Base-by-base conservation (phyloP, 352 stramenopile species). In the Phytophthora vignae region DNA sequence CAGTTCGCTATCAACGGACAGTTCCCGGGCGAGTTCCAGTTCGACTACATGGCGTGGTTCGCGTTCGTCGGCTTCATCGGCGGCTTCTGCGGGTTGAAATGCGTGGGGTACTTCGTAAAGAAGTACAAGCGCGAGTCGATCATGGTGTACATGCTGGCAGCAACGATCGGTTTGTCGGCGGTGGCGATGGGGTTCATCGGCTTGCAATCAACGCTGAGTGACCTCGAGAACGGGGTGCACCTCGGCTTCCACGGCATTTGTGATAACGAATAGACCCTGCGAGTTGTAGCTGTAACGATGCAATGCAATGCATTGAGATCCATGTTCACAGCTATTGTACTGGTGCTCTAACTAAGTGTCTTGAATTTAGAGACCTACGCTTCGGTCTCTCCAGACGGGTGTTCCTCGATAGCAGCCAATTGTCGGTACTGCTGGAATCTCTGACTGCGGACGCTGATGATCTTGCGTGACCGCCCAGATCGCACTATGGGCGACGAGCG, bases 31-130 rank as follows among this genome's bases (percentile, higher is more conserved):
- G 76, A 81, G 31, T 76, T 85, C 27, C 87, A 93, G 81, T 92
- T 87, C 60, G 94, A 99, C 76, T 99, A 99, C 79, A 96, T 88
- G 19, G 33, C 79, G 10, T 89, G 94, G 67, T 96, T 98, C 60
- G 87, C 92, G 22, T 79, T 92, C 17, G 82, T 98, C 4, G 95
- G 96, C 1, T 97, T 98, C 59, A n/a, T 96, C 7, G 91, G 87
- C 12, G 87, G 85, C 0, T 69, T 90, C n/a, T 87, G 77, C 52
- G 87, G 87, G 10, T 75, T 93, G 64, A 83, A 90, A 9, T 87
- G 90, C 31, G 85, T 99, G 36, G 85, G 82, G 1, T 94, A 90
- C 65, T 74, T 98, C 3, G 85, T 99, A 40, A 89, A 93, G 64
- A 97, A 97, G 64, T 97, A 89, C 62, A 91, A 93, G 62, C 87